Percentiles rank a stretch among this genome's conserved stretches.
Conservation (phyloP, 179 eudicot genomes). For the Beta corolliflora region DNA sequence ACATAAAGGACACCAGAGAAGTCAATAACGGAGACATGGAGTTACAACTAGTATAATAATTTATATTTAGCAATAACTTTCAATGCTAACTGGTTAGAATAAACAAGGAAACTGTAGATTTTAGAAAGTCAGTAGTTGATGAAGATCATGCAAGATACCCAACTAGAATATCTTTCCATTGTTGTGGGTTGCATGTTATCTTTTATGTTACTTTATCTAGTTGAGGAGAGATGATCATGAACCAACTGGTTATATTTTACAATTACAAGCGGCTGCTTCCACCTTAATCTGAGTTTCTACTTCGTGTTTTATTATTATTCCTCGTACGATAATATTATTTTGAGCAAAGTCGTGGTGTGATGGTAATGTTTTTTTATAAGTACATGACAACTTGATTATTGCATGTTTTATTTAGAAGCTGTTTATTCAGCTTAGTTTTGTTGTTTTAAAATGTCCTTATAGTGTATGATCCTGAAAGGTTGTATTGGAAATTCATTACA, state of each 20-base stretch:
- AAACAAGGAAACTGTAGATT: not conserved
- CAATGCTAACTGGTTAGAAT: not conserved
- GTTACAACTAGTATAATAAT: not conserved
- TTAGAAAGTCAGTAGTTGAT: not conserved
- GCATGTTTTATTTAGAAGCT: not conserved
- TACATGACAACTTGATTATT: constrained; percentile 7
- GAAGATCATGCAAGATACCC: not conserved
- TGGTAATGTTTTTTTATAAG: not conserved
- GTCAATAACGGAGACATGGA: constrained; percentile 1
- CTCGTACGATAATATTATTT: not conserved
- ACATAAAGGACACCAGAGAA: not conserved
- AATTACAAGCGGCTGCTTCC: not conserved
- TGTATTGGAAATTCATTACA: not conserved
- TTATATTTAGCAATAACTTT: not conserved
- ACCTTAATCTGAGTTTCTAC: constrained; percentile 3
- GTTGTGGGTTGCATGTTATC: not conserved
- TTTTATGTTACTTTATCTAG: not conserved
- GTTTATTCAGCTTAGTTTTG: not conserved
- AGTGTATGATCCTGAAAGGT: not conserved
- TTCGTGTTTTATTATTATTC: not conserved
- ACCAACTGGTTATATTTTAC: not conserved
- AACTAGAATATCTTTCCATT: not conserved
- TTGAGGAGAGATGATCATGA: not conserved
- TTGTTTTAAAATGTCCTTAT: not conserved
- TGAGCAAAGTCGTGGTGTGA: not conserved